Base-by-base conservation (phyloP, 495 filamentous ascomycete species). In the Achaetomiella virescens region DNA sequence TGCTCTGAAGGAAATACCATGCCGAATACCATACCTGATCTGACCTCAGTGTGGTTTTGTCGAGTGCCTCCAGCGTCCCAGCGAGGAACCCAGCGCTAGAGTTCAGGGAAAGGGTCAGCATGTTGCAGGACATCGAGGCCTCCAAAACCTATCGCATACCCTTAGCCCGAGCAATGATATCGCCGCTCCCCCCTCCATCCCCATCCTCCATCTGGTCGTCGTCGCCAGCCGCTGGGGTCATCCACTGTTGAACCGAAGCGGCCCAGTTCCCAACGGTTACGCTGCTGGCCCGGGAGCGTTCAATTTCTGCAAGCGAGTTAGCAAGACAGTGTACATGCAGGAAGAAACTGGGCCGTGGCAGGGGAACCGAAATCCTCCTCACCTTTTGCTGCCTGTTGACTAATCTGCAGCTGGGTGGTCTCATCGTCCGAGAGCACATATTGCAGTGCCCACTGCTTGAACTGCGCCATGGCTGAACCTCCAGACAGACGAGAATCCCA, bases 381-480 rank as follows among this genome's bases (percentile, higher is more conserved):
- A 73, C 74, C 68, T 60, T 52, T 61, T 27, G 75, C 75, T 0
- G 74, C 75, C 45, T 74, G 70, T 49, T 69, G 61, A 25, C 64
- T 62, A 54, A 78, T 66, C 27, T 54, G 61, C 25, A 54, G 55
- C 43, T 67, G 68, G 29, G 59, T 58, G 8, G 64, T 58, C 25
- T 69, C 66, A 15, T 75, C 72, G 42, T 78, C 75, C 5, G 71
- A 59, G 54, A 78, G 74, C 51, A 78, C 75, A 62, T 76, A 78
- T 53, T 75, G 63, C 51, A 77, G 62, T 35, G 75, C 75, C 61
- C 70, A 73, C 44, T 75, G 70, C 48, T 72, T 73, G 55, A 76
- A 78, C 56, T 62, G 71, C 24, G 71, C 71, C 74, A 76, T 76
- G 51, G 45, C 20, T n/a, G n/a, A n/a, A n/a, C n/a, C n/a, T n/a